Evolutionary conservation across 768 basidiomycete genomes (phyloP), one percentile per base, ranked within the genome.

Genomic region (Pleurotus pulmonarius): DNA sequence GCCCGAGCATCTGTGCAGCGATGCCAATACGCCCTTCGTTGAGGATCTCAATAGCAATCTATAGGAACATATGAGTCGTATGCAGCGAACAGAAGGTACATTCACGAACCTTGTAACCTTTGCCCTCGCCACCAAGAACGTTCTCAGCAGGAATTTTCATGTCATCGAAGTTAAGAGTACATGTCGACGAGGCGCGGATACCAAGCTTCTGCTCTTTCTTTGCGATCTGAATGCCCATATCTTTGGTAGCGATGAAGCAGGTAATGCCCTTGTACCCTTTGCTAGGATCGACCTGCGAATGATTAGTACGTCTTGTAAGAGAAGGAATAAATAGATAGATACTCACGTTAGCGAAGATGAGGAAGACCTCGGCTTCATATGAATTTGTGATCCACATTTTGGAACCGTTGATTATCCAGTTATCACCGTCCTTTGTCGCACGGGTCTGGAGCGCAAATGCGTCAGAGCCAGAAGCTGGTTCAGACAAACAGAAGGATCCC

Each of bases 301-400:
- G 57, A 46, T 37, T 4, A n/a, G n/a, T 7, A 25, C 20, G 16
- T 34, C 13, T 43, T 11, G 39, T 26, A 49, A 49, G 22, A 25
- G 25, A 25, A 37, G 13, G 16, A 39, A 37, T 39, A 20, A 20
- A 34, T 51, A 34, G 55, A 46, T 16, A 38, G 22, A 8, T 45
- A 67, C 83, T 58, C 56, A 94, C 92, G 59, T 92, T 99, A 51
- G 97, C 97, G 59, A 99, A 98, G 48, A 98, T 90, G 62, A 96
- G 86, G 76, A 90, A 91, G 40, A 95, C 80, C 46, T 94, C 91
- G 1, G 93, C 94, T 71, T 95, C 93, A 57, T 85, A 81, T 0
- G 94, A 95, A 72, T 98, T 98, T 22, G 94, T 96, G 58, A 98
- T 97, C 94, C 94, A 97, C 94, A 96, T 95, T 78, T 99, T 99